Evolutionary conservation across 192 early-diverging fungal genomes (phyloP).

Genomic region (Rhizoclosmatium sp.): DNA sequence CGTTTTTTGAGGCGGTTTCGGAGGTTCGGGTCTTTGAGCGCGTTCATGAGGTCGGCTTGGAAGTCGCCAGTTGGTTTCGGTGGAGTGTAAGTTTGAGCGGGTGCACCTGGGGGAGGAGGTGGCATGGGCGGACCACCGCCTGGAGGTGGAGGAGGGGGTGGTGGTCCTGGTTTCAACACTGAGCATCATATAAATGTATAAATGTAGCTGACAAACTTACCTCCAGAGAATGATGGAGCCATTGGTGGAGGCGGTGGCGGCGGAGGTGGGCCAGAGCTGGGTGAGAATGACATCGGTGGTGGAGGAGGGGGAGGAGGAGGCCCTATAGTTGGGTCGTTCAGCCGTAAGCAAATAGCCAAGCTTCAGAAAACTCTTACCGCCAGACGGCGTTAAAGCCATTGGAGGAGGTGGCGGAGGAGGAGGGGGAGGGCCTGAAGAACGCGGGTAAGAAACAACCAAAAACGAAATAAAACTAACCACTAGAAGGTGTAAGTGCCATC

Average conservation of each 20-base stretch:
- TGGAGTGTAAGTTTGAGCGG: neutral
- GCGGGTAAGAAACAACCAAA: neutral
- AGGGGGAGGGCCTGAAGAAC: conserved; percentile 24
- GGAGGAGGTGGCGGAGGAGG: conserved; percentile 45
- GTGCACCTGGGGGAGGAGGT: conserved; percentile 13
- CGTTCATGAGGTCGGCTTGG: conserved; percentile 40
- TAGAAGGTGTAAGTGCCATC: neutral
- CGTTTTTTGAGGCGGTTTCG: conserved; percentile 46
- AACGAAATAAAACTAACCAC: neutral
- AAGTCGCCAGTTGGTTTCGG: conserved; percentile 20
- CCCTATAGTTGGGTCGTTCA: neutral
- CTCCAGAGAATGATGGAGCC: conserved; percentile 20
- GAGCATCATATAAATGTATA: conserved; percentile 24
- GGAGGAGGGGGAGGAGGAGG: conserved; percentile 40
- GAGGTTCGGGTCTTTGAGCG: conserved; percentile 44
- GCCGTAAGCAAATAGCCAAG: neutral
- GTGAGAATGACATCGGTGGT: conserved; percentile 11
- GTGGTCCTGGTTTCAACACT: conserved; percentile 13
- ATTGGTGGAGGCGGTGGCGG: conserved; percentile 41
- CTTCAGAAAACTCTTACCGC: neutral
- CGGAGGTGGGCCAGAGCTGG: neutral
- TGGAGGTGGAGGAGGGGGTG: conserved; percentile 21
- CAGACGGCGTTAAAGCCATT: neutral
- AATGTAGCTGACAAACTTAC: neutral
- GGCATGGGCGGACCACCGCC: neutral